Evolutionary conservation across 768 basidiomycete genomes (phyloP), one percentile per base, ranked within the genome.

Genomic region (Leccinum subgranulosum): DNA sequence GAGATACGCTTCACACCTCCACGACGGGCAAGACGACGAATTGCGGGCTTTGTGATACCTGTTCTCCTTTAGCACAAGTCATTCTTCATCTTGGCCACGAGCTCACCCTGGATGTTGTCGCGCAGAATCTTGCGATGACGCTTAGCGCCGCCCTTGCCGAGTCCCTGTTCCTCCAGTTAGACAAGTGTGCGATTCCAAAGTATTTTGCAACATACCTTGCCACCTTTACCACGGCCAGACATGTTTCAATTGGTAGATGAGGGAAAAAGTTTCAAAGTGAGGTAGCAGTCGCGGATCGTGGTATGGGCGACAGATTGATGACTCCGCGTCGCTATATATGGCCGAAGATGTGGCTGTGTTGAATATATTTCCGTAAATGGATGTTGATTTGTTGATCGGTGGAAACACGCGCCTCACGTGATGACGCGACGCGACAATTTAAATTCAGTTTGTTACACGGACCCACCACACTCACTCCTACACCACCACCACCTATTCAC

Each of bases 221-320:
- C 92, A 78, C 93, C 89, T 82, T 95, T 96, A 75, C 94, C 94
- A 75, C 94, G 92, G 80, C 94, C 94, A 84, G 93, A 94, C 93
- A 95, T 94, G 72, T 71, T 64, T 7, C n/a, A 57, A 6, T 55
- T 34, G 45, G 59, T 63, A 53, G 57, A 59, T 15, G 19, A 9
- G 17, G 15, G 14, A 54, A 28, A 10, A 23, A 6, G 60, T 10
- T 62, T 59, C 49, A 67, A 19, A 56, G 23, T 47, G 43, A 23
- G 49, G 10, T 28, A n/a, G 51, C 6, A 36, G 10, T n/a, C n/a
- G 64, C 58, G 60, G 2, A 39, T 54, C 51, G 55, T 53, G 49
- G 55, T 33, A 33, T 45, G 8, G 14, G 50, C 33, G 33, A 54
- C 49, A 51, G 47, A 33, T 19, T 1, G 34, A 4, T 28, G 4